These are phyloP conservation scores for Xylaria sp. DNA, from an alignment of 2,329 filamentous ascomycete species.

Conservation along the genomic window DNA sequence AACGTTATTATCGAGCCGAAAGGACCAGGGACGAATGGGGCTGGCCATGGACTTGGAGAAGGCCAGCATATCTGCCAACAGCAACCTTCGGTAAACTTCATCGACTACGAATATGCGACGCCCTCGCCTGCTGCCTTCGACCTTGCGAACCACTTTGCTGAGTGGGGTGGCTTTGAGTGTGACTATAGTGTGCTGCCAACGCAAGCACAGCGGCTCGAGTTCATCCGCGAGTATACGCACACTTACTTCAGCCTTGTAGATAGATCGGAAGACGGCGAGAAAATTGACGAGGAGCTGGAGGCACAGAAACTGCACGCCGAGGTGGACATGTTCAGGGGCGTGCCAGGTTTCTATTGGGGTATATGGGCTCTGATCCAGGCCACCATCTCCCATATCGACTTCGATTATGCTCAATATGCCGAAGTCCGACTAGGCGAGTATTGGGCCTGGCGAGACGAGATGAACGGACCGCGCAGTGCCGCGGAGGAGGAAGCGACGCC, in stretches of 20 bases:
- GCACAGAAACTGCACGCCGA: conserved; percentile 77
- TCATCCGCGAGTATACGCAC: conserved; percentile 83
- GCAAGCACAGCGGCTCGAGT: conserved; percentile 77
- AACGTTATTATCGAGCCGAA: conserved; percentile 87
- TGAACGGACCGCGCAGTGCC: conserved; percentile 67
- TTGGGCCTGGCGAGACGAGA: conserved; percentile 87
- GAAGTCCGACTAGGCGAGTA: conserved; percentile 89
- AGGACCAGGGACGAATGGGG: conserved; percentile 45
- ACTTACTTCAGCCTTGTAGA: conserved; percentile 71
- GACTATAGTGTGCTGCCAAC: conserved; percentile 87
- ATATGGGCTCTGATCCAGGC: conserved; percentile 97
- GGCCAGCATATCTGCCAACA: conserved; percentile 49
- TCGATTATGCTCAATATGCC: conserved; percentile 94
- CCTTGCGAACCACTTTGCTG: conserved; percentile 96
- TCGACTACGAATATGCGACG: conserved; percentile 98
- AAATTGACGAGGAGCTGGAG: conserved; percentile 66
- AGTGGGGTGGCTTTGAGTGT: conserved; percentile 98
- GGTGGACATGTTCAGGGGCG: conserved; percentile 86
- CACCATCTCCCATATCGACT: conserved; percentile 93
- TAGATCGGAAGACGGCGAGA: conserved; percentile 43
- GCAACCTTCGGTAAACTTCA: conserved; percentile 76
- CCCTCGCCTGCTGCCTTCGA: conserved; percentile 96
- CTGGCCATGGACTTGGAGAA: conserved; percentile 32
- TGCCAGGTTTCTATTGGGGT: conserved; percentile 91
- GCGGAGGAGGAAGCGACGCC: conserved; percentile 62